Percentiles rank a stretch among this genome's conserved stretches.
Evolutionary conservation across 2,329 filamentous ascomycete species (phyloP).

Genomic region (Epichloe scottii): DNA sequence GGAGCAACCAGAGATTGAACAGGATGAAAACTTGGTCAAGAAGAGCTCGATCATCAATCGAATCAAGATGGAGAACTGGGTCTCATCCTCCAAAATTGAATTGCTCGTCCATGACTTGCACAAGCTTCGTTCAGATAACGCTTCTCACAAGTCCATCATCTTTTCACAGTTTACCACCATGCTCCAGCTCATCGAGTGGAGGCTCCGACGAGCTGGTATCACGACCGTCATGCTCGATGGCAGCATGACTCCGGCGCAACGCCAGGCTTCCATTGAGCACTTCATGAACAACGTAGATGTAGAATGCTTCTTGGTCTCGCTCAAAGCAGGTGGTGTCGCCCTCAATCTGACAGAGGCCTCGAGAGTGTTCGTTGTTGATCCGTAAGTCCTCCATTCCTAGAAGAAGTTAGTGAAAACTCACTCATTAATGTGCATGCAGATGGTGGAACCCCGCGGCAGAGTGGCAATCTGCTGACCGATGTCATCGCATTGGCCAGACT

Average conservation of each 20-base stretch:
- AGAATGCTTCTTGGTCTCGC: constrained; percentile 88
- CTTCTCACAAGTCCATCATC: constrained; percentile 91
- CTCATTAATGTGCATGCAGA: constrained; percentile 22
- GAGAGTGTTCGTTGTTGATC: constrained; percentile 90
- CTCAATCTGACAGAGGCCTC: constrained; percentile 92
- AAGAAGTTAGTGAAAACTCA: no score
- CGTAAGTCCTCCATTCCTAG: constrained; percentile 43
- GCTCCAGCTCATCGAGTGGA: constrained; percentile 95
- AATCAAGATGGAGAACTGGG: constrained; percentile 98
- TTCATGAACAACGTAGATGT: constrained; percentile 94
- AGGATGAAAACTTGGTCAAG: constrained; percentile 76
- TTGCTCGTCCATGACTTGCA: constrained; percentile 90
- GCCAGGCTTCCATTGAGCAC: constrained; percentile 85
- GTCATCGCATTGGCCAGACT: constrained; percentile 89
- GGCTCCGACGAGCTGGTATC: constrained; percentile 88
- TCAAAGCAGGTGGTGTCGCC: constrained; percentile 93
- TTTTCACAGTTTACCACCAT: constrained; percentile 97
- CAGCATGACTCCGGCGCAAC: constrained; percentile 88
- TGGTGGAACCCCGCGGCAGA: constrained; percentile 99
- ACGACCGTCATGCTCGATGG: constrained; percentile 97
- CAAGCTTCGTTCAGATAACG: constrained; percentile 80
- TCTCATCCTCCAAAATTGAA: constrained; percentile 95
- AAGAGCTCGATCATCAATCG: constrained; percentile 97
- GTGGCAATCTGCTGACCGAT: constrained; percentile 92
- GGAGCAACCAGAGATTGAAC: constrained; percentile 89